Evolutionary conservation across 176 grass and related monocot genomes (phyloP).

Genomic region (Oryza coarctata): DNA sequence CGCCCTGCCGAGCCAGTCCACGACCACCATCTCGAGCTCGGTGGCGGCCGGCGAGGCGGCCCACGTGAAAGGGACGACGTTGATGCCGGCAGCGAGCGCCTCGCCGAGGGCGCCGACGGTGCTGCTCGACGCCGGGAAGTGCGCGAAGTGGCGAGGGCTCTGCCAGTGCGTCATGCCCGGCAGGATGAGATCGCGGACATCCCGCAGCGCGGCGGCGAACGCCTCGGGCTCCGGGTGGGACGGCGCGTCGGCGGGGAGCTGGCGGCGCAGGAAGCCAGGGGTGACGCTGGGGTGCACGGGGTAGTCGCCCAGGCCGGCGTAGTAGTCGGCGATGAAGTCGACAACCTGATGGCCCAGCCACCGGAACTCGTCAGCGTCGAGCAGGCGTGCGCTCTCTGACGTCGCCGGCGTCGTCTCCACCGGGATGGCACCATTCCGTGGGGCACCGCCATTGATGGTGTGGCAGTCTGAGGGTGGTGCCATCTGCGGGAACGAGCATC

Average conservation of each 20-base stretch:
- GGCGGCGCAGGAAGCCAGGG: neutral
- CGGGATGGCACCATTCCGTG: neutral
- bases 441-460: neutral
- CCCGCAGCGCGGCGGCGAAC: slow-evolving; percentile 19
- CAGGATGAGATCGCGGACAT: slow-evolving; percentile 24
- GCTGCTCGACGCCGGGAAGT: slow-evolving; percentile 31
- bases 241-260: slow-evolving; percentile 34
- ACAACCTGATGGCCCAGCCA: slow-evolving; percentile 29
- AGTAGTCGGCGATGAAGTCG: slow-evolving; percentile 74
- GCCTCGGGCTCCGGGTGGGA: neutral
- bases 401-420: neutral
- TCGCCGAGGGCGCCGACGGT: slow-evolving; percentile 29
- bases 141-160: slow-evolving; percentile 39
- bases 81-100: slow-evolving; percentile 31
- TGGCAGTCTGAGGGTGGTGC: slow-evolving; percentile 31
- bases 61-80: slow-evolving; percentile 56
- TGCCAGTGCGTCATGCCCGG: slow-evolving; percentile 49
- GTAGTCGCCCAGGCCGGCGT: slow-evolving; percentile 33
- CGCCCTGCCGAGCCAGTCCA: slow-evolving; percentile 61
- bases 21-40: slow-evolving; percentile 55
- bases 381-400: neutral
- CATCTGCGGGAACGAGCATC: neutral
- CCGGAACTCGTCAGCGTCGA: slow-evolving; percentile 55
- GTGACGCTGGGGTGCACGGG: slow-evolving; percentile 44
- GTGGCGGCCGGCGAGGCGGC: slow-evolving; percentile 55